Evolutionary conservation across 805 yeast genomes (phyloP).

Genomic region (Ogataea naganishii): DNA sequence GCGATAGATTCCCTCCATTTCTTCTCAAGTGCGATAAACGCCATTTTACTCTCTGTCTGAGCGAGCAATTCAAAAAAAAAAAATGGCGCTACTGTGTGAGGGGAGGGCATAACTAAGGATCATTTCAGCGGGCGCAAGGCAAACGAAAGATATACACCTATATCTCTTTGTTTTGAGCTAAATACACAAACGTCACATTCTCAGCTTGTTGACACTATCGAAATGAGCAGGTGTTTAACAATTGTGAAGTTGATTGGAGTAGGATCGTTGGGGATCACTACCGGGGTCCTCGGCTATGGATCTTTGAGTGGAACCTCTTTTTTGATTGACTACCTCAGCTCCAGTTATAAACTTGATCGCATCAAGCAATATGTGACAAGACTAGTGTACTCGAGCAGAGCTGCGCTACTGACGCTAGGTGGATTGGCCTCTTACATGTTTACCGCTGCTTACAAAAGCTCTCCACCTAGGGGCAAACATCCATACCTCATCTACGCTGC

Average conservation of each 20-base stretch:
- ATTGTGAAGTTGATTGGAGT: conserved; percentile 56
- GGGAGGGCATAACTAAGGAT: too few relatives aligned
- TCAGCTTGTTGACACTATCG: too few relatives aligned
- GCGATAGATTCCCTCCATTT: too few relatives aligned
- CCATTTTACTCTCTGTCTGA: too few relatives aligned
- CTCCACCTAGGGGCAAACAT: conserved; percentile 52
- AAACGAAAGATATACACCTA: background rate
- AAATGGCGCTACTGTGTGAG: too few relatives aligned
- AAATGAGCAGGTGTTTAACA: conserved; percentile 47
- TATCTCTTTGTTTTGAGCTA: too few relatives aligned
- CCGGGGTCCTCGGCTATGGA: conserved; percentile 38
- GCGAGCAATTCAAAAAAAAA: too few relatives aligned
- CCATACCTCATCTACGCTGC: conserved; percentile 66
- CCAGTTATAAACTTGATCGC: too few relatives aligned
- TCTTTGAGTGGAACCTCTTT: conserved; percentile 5
- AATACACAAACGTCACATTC: too few relatives aligned
- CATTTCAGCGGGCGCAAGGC: too few relatives aligned
- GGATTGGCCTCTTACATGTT: conserved; percentile 43
- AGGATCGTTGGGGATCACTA: conserved; percentile 57
- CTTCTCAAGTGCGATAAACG: too few relatives aligned
- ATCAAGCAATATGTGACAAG: conserved; percentile 1
- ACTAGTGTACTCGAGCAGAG: conserved; percentile 17
- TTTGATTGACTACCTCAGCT: conserved; percentile 1
- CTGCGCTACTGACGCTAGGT: too few relatives aligned
- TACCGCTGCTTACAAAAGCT: conserved; percentile 43